Base-by-base conservation (phyloP, 495 filamentous ascomycete species). In the Penicillium riverlandense region DNA sequence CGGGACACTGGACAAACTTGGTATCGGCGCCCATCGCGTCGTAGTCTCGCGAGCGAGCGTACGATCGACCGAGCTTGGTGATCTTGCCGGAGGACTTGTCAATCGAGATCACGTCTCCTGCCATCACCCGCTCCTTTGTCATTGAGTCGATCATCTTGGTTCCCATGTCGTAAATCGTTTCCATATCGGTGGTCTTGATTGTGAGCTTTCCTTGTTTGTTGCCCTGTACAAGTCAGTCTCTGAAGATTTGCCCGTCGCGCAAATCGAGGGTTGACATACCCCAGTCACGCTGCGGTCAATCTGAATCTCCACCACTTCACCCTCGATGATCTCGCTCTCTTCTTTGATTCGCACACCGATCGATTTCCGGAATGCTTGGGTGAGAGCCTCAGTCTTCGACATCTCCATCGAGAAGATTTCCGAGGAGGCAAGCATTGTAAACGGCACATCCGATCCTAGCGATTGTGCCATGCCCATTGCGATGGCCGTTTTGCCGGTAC, bases 101-200 rank as follows among this genome's bases (percentile, higher is more conserved):
- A 57, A 99, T 96, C 36, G 84, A 90, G 47, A 99, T 96, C 45
- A 99, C 85, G 65, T 99, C 92, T 47, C 92, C 92, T 7, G 94
- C 94, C 79, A 96, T 95, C 36, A 99, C 88, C 43, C 91, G 89
- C 71, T 99, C 92, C 66, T 96, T 96, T 46, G 88, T 95, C 85
- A 99, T 95, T 34, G 89, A 85, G 54, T 99, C 94, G 50, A 99
- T 96, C 94, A 97, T 96, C 68, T 97, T 96, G 42, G 84, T 90
- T 34, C 92, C 92, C 88, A 98, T 92, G 53, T 98, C 92, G 74
- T 96, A 98, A 53, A 97, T 88, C 13, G 92, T 95, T 67, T 99
- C 92, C 92, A 99, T 99, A 59, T 99, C 94, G 53, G 91, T 96
- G 13, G 92, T 99, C 66, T 97, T 99, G 67, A 99, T 96, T 8